phyloP scores from a whole-genome alignment of 176 grass and related monocot genomes.

The Ampelocalamus luodianensis region DNA sequence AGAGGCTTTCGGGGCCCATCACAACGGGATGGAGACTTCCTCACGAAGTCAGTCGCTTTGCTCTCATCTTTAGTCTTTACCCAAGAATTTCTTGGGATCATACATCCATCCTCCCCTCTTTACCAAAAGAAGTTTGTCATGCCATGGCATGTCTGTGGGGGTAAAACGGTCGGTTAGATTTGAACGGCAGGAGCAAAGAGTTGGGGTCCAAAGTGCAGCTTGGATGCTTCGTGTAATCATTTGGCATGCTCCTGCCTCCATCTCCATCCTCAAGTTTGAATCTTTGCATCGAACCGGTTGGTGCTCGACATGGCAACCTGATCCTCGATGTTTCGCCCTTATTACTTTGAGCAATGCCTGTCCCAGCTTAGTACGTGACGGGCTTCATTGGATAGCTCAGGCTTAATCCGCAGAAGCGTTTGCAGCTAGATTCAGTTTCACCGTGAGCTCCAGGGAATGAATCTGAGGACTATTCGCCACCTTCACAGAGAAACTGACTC shows the following conservation, averaged over 20 bases:
- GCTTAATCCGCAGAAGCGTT: background rate
- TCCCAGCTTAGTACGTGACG: background rate
- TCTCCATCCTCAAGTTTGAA: background rate
- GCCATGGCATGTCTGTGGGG: background rate
- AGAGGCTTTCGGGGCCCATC: constrained; percentile 2
- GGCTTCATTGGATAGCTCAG: background rate
- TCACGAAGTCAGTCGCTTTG: constrained; percentile 11
- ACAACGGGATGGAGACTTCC: background rate
- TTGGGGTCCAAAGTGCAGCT: constrained; percentile 1
- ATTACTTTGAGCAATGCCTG: background rate
- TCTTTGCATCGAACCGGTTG: constrained; percentile 1
- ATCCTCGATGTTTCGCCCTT: background rate
- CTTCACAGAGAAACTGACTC: background rate
- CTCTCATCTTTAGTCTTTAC: constrained; percentile 23
- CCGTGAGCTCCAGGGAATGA: background rate
- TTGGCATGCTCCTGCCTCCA: background rate
- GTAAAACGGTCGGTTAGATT: constrained; percentile 6
- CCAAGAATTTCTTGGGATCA: constrained; percentile 29
- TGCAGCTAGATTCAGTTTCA: constrained; percentile 14
- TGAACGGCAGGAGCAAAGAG: constrained; percentile 11
- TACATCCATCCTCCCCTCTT: background rate
- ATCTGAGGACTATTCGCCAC: background rate
- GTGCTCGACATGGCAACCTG: background rate
- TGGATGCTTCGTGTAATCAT: constrained; percentile 29
- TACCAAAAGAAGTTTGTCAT: constrained; percentile 10